These are phyloP conservation scores for Jasminum sambac DNA, from an alignment of 257 asterid genomes.

Conservation along the genomic window DNA sequence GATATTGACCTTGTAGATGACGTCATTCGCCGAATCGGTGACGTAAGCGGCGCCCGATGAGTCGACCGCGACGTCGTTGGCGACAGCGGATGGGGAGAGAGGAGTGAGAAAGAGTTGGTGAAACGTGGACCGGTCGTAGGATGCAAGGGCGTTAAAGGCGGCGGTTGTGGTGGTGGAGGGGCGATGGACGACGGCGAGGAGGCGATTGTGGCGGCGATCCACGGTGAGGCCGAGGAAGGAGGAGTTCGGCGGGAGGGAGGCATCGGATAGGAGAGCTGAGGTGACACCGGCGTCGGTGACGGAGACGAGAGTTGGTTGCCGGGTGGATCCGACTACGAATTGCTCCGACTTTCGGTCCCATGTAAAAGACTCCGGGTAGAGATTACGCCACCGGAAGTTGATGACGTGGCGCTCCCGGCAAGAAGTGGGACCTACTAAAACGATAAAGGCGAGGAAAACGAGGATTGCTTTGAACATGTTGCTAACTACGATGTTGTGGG, in stretches of 20 bases:
- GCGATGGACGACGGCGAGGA: constrained; percentile 67
- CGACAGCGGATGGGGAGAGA: constrained; percentile 25
- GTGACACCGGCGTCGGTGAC: constrained; percentile 84
- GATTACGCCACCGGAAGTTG: constrained; percentile 63
- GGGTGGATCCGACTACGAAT: constrained; percentile 70
- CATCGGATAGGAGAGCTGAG: constrained; percentile 54
- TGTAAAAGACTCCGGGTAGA: constrained; percentile 65
- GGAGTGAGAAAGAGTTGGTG: constrained; percentile 43
- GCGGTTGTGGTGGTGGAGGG: constrained; percentile 26
- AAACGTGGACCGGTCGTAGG: constrained; percentile 53
- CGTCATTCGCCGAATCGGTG: constrained; percentile 63
- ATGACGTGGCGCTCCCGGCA: constrained; percentile 56
- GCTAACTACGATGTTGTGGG: background rate
- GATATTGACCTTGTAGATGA: constrained; percentile 57
- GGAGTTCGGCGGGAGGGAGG: constrained; percentile 50
- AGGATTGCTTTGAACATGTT: constrained; percentile 25
- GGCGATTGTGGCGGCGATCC: constrained; percentile 64
- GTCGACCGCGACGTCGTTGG: constrained; percentile 67
- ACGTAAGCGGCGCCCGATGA: constrained; percentile 72
- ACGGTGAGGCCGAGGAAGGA: constrained; percentile 58
- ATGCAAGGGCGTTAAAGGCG: constrained; percentile 56
- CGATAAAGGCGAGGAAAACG: constrained; percentile 1
- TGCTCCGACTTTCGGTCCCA: constrained; percentile 83
- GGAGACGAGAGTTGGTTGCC: constrained; percentile 48
- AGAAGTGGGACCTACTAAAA: constrained; percentile 13